A percentile compares a stretch with the other conserved stretches of the same genome.
These are phyloP conservation scores for Colletotrichum sp. DNA, from an alignment of 2,329 filamentous ascomycete genomes.

Conservation along the genomic window DNA sequence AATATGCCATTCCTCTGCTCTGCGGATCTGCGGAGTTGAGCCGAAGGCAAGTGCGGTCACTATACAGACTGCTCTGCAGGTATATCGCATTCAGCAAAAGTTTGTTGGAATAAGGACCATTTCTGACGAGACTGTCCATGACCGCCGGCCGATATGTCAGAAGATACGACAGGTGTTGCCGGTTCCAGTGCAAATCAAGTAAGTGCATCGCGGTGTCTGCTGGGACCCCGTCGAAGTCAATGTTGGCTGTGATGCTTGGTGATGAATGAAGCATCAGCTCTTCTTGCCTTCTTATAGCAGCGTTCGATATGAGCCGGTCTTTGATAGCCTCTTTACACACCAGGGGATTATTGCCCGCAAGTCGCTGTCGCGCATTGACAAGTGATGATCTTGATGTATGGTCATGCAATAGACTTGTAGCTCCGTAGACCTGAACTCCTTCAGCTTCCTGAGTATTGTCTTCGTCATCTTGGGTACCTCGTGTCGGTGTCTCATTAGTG, in stretches of 20 bases:
- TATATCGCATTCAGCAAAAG: conserved; percentile 45
- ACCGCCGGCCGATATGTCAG: conserved; percentile 43
- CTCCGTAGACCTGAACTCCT: background rate
- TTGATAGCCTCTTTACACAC: background rate
- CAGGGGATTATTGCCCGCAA: background rate
- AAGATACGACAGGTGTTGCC: conserved; percentile 40
- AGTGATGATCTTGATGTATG: background rate
- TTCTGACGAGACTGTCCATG: conserved; percentile 38
- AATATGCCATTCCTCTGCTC: conserved; percentile 40
- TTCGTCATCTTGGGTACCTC: background rate
- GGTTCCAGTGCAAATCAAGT: conserved; percentile 42
- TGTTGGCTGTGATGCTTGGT: background rate
- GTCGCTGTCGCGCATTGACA: background rate
- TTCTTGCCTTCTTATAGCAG: background rate
- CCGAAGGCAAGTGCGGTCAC: conserved; percentile 38
- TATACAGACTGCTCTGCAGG: conserved; percentile 42
- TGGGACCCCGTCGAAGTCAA: conserved; percentile 25
- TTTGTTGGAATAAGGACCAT: conserved; percentile 38
- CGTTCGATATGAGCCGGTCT: background rate
- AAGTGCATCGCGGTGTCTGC: conserved; percentile 40
- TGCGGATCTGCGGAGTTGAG: conserved; percentile 36
- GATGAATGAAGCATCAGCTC: background rate
- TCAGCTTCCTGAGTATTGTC: background rate
- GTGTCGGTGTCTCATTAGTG: background rate
- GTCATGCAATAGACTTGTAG: background rate